phyloP scores from a whole-genome alignment of 768 basidiomycete genomes.

The Wakefieldia striispora region DNA sequence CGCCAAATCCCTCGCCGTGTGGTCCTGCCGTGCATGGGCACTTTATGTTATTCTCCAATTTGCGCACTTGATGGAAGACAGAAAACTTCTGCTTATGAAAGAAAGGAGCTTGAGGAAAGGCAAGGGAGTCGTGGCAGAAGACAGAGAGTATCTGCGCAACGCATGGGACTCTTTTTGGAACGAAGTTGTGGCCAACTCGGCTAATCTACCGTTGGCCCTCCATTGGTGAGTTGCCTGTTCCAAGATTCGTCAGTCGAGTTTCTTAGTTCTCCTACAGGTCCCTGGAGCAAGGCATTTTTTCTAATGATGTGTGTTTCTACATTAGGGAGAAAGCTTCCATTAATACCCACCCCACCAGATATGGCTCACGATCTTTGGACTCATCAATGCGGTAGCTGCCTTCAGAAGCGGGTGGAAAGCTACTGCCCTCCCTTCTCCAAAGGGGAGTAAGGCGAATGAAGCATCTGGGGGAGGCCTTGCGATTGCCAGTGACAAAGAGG shows the following conservation, averaged over 20 bases:
- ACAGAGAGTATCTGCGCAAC: conserved; percentile 54
- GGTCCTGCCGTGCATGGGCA: conserved; percentile 84
- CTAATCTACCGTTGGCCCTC: conserved; percentile 77
- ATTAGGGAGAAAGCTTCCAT: neutral
- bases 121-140: conserved; percentile 49
- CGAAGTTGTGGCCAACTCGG: conserved; percentile 68
- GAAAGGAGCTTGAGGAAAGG: conserved; percentile 57
- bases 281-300: conserved; percentile 60
- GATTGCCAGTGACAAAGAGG: conserved; percentile 12
- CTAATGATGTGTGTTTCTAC: conserved; percentile 51
- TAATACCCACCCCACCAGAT: conserved; percentile 25
- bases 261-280: conserved; percentile 49
- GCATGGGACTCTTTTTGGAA: conserved; percentile 70
- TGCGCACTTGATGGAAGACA: conserved; percentile 67
- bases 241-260: neutral
- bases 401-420: conserved; percentile 74
- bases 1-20: conserved; percentile 49
- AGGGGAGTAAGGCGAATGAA: neutral
- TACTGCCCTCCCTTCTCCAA: conserved; percentile 39
- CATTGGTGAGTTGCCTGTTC: conserved; percentile 61
- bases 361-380: conserved; percentile 40
- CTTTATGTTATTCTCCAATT: conserved; percentile 76
- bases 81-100: conserved; percentile 52
- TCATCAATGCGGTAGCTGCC: conserved; percentile 53
- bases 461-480: neutral